phyloP scores from a whole-genome alignment of 148 eudicot species.

The Arctostaphylos glauca region DNA sequence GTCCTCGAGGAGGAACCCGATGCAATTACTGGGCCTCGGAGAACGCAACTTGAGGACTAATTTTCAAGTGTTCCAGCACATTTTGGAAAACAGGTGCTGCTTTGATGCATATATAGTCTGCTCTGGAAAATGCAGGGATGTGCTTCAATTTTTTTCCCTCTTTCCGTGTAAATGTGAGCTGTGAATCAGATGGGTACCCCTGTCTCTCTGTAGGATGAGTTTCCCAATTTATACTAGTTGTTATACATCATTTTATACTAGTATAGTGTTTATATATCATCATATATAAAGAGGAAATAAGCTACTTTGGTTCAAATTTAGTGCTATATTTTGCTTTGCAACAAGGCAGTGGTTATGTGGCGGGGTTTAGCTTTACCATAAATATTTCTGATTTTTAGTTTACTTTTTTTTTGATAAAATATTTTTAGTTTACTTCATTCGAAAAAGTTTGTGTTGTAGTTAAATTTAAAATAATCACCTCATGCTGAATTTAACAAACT shows the following conservation, averaged over 20 bases:
- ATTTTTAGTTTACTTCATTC: no score
- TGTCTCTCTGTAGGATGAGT: background rate
- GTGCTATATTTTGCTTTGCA: background rate
- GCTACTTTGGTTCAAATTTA: background rate
- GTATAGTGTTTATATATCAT: background rate
- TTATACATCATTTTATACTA: background rate
- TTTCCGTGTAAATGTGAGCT: slow-evolving; percentile 32
- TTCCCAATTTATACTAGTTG: background rate
- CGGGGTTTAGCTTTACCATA: background rate
- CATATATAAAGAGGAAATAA: background rate
- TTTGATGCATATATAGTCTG: background rate
- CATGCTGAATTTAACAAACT: background rate
- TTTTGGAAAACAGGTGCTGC: slow-evolving; percentile 31
- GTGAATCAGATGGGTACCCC: slow-evolving; percentile 18
- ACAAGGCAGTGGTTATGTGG: background rate
- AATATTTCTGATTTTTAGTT: background rate
- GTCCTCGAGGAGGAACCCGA: slow-evolving; percentile 14
- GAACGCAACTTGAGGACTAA: background rate
- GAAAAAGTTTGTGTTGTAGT: background rate
- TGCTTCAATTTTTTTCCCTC: slow-evolving; percentile 5
- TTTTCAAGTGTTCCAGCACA: background rate
- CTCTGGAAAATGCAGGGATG: slow-evolving; percentile 18
- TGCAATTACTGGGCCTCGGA: background rate
- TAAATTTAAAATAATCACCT: background rate
- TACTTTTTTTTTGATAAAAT: no score